Evolutionary conservation across 2,329 filamentous ascomycete genomes (phyloP).

Genomic region (Triangularia setosa): DNA sequence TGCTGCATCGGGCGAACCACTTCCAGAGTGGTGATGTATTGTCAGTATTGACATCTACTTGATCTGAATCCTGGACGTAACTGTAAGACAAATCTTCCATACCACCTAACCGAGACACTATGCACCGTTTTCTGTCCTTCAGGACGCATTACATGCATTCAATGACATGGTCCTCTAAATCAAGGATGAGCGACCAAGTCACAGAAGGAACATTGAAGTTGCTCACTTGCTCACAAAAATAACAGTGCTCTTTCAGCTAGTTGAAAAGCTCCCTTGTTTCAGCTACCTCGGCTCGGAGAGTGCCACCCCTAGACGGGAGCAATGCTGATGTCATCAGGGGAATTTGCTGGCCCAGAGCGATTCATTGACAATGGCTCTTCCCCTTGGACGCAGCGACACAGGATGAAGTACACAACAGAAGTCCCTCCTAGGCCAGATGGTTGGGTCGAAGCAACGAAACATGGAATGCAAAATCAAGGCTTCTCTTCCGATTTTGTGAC

Average conservation of each 20-base stretch:
- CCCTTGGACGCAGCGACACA: neutral
- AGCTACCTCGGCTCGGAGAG: neutral
- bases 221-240: neutral
- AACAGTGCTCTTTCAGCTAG: neutral
- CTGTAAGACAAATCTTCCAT: neutral
- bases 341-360: neutral
- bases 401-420: neutral
- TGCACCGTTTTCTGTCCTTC: neutral
- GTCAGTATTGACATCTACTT: neutral
- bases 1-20: neutral
- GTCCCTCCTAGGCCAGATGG: neutral
- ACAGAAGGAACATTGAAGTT: neutral
- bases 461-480: neutral
- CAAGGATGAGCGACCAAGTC: neutral
- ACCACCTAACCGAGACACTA: neutral
- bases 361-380: neutral
- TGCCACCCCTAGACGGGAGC: neutral
- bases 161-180: neutral
- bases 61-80: neutral
- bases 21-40: neutral
- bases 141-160: neutral
- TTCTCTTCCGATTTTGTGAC: neutral
- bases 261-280: neutral
- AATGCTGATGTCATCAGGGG: neutral
- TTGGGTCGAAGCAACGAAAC: neutral